These are phyloP conservation scores for Perkinsus olseni DNA, from an alignment of 169 alveolate genomes.

Conservation along the genomic window DNA sequence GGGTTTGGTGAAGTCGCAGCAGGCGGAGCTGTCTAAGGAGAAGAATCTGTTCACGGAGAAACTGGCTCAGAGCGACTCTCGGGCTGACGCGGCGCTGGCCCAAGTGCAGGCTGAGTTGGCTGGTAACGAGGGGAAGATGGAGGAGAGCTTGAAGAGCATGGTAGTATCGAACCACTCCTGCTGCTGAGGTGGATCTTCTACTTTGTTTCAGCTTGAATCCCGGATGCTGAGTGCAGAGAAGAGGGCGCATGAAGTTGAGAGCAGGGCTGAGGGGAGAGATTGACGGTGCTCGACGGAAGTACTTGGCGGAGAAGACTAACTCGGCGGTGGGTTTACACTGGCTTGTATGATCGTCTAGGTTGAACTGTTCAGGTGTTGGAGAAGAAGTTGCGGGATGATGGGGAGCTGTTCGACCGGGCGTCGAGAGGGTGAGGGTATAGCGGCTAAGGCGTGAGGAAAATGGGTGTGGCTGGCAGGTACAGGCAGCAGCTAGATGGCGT, in stretches of 20 bases:
- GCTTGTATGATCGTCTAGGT: not conserved
- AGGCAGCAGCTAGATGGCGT: not conserved
- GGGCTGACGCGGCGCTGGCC: not conserved
- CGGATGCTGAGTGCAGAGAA: not conserved
- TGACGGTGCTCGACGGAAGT: not conserved
- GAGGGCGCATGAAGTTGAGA: not conserved
- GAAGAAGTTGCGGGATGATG: not conserved
- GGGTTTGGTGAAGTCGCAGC: not conserved
- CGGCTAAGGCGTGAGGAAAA: not conserved
- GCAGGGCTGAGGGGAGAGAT: not conserved
- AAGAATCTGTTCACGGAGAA: not conserved
- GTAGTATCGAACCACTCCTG: not conserved
- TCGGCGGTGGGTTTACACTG: not conserved
- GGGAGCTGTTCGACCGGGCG: not conserved
- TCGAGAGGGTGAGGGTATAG: not conserved
- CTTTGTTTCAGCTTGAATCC: not conserved
- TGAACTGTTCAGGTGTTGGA: not conserved
- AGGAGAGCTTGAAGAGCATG: not conserved
- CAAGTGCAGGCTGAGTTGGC: conserved; percentile 1
- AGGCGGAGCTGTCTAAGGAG: not conserved
- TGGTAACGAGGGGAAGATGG: not conserved
- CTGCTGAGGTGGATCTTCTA: not conserved
- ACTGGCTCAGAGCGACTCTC: not conserved
- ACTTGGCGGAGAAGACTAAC: not conserved
- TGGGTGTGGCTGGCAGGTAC: not conserved